Evolutionary conservation across 345 rosid species (phyloP).

Genomic region (Ceriops tagal): DNA sequence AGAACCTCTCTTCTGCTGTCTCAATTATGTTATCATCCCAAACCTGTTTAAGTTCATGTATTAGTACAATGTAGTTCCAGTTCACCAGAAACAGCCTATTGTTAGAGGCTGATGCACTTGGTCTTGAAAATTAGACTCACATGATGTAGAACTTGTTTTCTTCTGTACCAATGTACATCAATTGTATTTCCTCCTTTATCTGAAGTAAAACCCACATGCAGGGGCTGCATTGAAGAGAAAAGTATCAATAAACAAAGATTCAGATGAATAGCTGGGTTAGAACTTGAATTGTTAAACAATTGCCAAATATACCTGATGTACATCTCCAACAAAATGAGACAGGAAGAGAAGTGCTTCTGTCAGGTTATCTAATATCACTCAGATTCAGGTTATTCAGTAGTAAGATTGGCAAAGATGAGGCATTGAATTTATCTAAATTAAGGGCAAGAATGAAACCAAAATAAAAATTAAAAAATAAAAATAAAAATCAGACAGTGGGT

Average conservation of each 20-base stretch:
- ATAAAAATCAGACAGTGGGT: background rate
- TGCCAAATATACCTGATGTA: conserved; percentile 58
- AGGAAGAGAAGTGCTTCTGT: conserved; percentile 88
- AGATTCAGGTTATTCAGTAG: background rate
- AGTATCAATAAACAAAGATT: no score
- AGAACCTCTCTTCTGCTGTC: conserved; percentile 59
- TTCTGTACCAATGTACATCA: conserved; percentile 76
- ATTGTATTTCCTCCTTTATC: conserved; percentile 86
- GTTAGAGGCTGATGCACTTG: background rate
- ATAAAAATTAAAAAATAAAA: background rate
- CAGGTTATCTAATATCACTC: conserved; percentile 56
- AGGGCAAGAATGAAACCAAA: no score
- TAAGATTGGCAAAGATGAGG: background rate
- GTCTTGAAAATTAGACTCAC: conserved; percentile 33
- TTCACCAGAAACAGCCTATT: background rate
- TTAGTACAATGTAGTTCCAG: background rate
- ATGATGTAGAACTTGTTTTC: conserved; percentile 79
- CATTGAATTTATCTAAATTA: background rate
- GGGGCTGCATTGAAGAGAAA: conserved; percentile 46
- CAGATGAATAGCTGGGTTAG: no score
- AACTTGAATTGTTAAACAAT: no score
- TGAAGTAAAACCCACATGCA: conserved; percentile 68
- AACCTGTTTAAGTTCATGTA: conserved; percentile 38
- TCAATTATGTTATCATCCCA: conserved; percentile 74
- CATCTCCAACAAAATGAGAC: conserved; percentile 85